Evolutionary conservation across 140 eudicot genomes (phyloP).

Genomic region (Anethum foeniculum): DNA sequence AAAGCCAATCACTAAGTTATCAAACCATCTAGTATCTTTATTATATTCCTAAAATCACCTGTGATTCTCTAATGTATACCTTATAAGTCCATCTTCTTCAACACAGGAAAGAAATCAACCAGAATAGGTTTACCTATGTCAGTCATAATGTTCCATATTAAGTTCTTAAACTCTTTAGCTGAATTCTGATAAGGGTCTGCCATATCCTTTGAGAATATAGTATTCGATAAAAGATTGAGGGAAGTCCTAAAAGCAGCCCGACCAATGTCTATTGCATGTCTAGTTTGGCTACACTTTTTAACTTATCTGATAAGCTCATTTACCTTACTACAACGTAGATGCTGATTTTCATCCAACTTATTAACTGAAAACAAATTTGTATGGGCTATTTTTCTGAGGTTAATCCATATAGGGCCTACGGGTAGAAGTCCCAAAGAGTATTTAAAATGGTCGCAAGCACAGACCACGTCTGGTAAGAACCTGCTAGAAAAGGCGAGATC

Average conservation of each 20-base stretch:
- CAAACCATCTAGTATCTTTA: neutral
- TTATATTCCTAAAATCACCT: neutral
- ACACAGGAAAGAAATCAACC: constrained; percentile 39
- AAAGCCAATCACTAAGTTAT: neutral
- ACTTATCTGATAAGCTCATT: constrained; percentile 2
- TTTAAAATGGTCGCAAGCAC: constrained; percentile 15
- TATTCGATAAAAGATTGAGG: constrained; percentile 18
- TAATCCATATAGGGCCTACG: constrained; percentile 11
- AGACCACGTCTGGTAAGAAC: constrained; percentile 29
- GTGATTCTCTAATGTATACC: constrained; percentile 24
- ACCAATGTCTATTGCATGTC: constrained; percentile 13
- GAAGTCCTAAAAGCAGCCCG: constrained; percentile 13
- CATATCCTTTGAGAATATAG: constrained; percentile 24
- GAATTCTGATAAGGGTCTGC: constrained; percentile 38
- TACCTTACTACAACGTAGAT: constrained; percentile 1
- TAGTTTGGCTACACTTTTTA: constrained; percentile 1
- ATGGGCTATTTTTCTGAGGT: constrained; percentile 12
- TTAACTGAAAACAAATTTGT: constrained; percentile 10
- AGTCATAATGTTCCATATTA: constrained; percentile 27
- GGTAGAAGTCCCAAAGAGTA: constrained; percentile 13
- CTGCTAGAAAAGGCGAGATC: constrained; percentile 31
- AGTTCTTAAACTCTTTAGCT: constrained; percentile 37
- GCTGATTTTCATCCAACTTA: constrained; percentile 12
- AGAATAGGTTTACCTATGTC: constrained; percentile 44
- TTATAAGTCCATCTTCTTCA: constrained; percentile 32